phyloP scores from a whole-genome alignment of 2,329 filamentous ascomycete species.

The Apiospora sp. region DNA sequence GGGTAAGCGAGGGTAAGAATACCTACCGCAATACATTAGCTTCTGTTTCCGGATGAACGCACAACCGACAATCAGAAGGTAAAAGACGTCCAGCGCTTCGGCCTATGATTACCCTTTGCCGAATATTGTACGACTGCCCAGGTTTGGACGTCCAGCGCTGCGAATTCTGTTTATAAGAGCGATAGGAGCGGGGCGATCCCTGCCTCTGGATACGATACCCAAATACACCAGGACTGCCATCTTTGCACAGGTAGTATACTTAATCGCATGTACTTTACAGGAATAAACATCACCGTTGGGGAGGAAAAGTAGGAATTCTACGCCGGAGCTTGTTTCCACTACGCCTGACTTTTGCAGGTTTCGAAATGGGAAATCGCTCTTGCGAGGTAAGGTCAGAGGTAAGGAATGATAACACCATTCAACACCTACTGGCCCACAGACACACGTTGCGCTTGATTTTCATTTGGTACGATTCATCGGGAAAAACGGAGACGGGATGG shows the following conservation, averaged over 20 bases:
- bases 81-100: neutral
- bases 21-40: slow-evolving; percentile 22
- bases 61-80: slow-evolving; percentile 12
- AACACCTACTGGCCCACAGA: slow-evolving; percentile 13
- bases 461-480: neutral
- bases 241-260: slow-evolving; percentile 20
- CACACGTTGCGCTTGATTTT: neutral
- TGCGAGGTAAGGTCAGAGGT: slow-evolving; percentile 64
- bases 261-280: slow-evolving; percentile 21
- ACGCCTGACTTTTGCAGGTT: neutral
- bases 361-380: slow-evolving; percentile 8
- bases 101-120: neutral
- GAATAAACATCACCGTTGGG: slow-evolving; percentile 11
- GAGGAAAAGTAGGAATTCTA: slow-evolving; percentile 1
- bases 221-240: slow-evolving; percentile 14
- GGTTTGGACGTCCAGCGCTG: neutral
- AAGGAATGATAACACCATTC: slow-evolving; percentile 45
- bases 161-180: slow-evolving; percentile 1
- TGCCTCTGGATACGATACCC: slow-evolving; percentile 10
- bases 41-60: slow-evolving; percentile 11
- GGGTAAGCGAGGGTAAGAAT: slow-evolving; percentile 48
- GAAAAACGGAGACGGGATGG: slow-evolving; percentile 11
- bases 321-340: neutral
- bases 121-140: neutral
- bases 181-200: neutral